A percentile compares a stretch with the other conserved stretches of the same genome.
phyloP scores from a whole-genome alignment of 106 monocot species.

The Platanthera guangdongensis region DNA sequence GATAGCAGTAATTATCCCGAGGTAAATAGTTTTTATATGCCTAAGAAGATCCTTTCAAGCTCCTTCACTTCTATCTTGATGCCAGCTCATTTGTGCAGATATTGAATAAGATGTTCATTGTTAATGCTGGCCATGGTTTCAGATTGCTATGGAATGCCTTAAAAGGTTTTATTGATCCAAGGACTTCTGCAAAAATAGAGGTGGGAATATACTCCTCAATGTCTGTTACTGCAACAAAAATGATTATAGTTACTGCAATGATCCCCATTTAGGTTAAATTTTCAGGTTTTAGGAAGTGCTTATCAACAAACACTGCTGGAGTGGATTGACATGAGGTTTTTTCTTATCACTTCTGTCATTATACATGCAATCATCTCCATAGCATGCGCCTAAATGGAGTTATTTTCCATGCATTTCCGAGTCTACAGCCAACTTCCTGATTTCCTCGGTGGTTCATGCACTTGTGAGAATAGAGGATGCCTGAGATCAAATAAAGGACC shows the following conservation, averaged over 20 bases:
- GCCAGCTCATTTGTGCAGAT: conserved; percentile 34
- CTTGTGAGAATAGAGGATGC: conserved; percentile 63
- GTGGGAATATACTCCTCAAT: conserved; percentile 18
- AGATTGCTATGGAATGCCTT: conserved; percentile 77
- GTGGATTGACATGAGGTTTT: conserved; percentile 48
- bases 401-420: conserved; percentile 2
- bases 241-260: background rate
- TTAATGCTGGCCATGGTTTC: conserved; percentile 80
- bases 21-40: conserved; percentile 13
- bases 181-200: conserved; percentile 71
- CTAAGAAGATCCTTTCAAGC: conserved; percentile 1
- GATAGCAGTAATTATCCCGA: conserved; percentile 51
- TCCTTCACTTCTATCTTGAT: conserved; percentile 20
- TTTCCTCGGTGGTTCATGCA: conserved; percentile 80
- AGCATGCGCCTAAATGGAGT: background rate
- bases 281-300: conserved; percentile 61
- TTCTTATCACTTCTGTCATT: background rate
- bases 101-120: conserved; percentile 74
- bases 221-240: background rate
- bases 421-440: conserved; percentile 68
- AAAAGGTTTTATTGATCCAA: conserved; percentile 75
- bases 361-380: background rate
- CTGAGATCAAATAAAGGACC: conserved; percentile 77
- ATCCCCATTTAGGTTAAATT: background rate
- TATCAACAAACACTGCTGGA: conserved; percentile 61